Evolutionary conservation across 352 stramenopile genomes (phyloP).

Genomic region (Phytophthora foliorum): DNA sequence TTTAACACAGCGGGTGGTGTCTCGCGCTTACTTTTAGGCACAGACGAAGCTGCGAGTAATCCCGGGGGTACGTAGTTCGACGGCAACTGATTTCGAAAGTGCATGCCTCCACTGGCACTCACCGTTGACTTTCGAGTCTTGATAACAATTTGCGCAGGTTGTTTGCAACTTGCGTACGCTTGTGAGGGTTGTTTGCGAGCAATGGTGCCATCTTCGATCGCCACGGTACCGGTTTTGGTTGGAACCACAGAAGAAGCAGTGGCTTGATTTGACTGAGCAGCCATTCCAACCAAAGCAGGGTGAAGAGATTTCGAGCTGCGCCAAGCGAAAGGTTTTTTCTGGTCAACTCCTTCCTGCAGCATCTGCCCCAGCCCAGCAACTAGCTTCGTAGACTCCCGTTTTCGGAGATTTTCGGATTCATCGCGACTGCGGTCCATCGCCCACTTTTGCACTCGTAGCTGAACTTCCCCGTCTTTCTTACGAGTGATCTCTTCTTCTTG

Average conservation of each 20-base stretch:
- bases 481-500: constrained; percentile 55
- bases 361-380: constrained; percentile 58
- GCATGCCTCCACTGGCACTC: constrained; percentile 58
- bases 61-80: constrained; percentile 62
- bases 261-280: constrained; percentile 23
- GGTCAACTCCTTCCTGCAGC: constrained; percentile 26
- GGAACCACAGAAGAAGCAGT: neutral
- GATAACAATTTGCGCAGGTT: constrained; percentile 32
- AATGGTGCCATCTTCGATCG: neutral
- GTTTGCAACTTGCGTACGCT: constrained; percentile 4
- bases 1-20: neutral
- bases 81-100: constrained; percentile 78
- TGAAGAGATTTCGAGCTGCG: constrained; percentile 19
- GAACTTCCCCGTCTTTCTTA: constrained; percentile 61
- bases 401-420: constrained; percentile 72
- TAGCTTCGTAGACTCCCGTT: constrained; percentile 68
- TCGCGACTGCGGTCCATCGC: constrained; percentile 71
- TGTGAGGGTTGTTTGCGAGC: constrained; percentile 4
- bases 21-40: constrained; percentile 22
- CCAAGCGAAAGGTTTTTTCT: constrained; percentile 33
- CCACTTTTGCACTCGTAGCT: constrained; percentile 62
- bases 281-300: constrained; percentile 19
- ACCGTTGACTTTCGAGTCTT: constrained; percentile 42
- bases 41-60: constrained; percentile 12
- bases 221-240: neutral